phyloP scores from a whole-genome alignment of 495 filamentous ascomycete genomes.

The Xylaria palmicola region DNA sequence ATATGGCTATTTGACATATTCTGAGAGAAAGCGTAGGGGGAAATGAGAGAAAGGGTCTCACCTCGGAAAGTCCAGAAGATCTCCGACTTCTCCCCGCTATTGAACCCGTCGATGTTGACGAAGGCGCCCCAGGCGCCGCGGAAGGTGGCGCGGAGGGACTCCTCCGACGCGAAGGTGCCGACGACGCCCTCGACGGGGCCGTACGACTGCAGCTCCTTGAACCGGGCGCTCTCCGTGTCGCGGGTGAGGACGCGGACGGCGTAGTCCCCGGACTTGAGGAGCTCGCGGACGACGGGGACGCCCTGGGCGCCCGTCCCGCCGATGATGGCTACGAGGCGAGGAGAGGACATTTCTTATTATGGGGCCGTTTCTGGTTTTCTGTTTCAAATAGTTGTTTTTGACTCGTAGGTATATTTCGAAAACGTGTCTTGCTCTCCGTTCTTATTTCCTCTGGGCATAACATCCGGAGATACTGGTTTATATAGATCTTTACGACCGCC shows the following conservation, averaged over 20 bases:
- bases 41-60: not conserved
- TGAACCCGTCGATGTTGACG: slow-evolving; percentile 57
- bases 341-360: slow-evolving; percentile 22
- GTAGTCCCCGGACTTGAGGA: slow-evolving; percentile 43
- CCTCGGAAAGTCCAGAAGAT: slow-evolving; percentile 53
- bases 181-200: slow-evolving; percentile 42
- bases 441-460: too few species aligned
- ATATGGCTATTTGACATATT: too few species aligned
- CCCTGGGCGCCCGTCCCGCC: slow-evolving; percentile 59
- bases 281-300: slow-evolving; percentile 46
- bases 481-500: not conserved
- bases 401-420: too few species aligned
- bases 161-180: slow-evolving; percentile 49
- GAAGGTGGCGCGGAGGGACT: slow-evolving; percentile 42
- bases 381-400: too few species aligned
- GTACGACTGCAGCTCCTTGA: slow-evolving; percentile 37
- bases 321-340: slow-evolving; percentile 43
- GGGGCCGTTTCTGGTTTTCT: not conserved
- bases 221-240: slow-evolving; percentile 36
- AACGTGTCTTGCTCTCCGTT: too few species aligned
- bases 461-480: not conserved
- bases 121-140: slow-evolving; percentile 49
- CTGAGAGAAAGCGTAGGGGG: too few species aligned
- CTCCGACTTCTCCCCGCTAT: slow-evolving; percentile 53
- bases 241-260: slow-evolving; percentile 51